A percentile compares a stretch with the other conserved stretches of the same genome.
phyloP scores from a whole-genome alignment of 495 filamentous ascomycete genomes.

The Rusavskia elegans region DNA sequence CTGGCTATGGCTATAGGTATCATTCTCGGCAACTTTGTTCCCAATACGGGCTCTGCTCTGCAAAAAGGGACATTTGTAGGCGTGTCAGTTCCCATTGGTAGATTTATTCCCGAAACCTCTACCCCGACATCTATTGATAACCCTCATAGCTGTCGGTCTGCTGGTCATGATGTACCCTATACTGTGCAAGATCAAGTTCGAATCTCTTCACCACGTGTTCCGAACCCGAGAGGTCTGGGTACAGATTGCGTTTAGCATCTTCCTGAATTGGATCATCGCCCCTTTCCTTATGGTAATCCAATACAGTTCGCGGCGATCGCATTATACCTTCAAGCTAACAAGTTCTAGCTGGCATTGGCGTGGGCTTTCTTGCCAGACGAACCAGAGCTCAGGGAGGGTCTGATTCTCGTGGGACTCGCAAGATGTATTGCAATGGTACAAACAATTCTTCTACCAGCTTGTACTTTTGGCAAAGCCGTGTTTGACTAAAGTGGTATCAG shows the following conservation, averaged over 20 bases:
- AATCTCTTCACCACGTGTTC: constrained; percentile 58
- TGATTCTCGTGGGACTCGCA: constrained; percentile 66
- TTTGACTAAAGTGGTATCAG: no score
- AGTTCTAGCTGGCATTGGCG: constrained; percentile 43
- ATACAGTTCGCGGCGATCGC: no score
- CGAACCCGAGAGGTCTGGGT: constrained; percentile 49
- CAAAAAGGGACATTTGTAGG: constrained; percentile 57
- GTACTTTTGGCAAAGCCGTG: no score
- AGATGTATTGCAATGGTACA: constrained; percentile 73
- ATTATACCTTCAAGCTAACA: not conserved
- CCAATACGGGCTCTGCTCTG: constrained; percentile 40
- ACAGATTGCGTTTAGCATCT: constrained; percentile 61
- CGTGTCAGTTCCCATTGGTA: constrained; percentile 67
- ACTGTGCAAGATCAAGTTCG: constrained; percentile 80
- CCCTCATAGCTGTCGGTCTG: constrained; percentile 51
- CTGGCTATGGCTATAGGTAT: constrained; percentile 72
- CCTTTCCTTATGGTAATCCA: constrained; percentile 68
- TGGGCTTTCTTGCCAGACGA: constrained; percentile 76
- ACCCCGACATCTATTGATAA: no score
- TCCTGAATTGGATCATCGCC: constrained; percentile 83
- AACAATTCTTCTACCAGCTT: no score
- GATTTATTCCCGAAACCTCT: no score
- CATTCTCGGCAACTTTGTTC: constrained; percentile 65
- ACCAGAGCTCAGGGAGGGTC: constrained; percentile 45
- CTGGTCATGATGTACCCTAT: constrained; percentile 95